Base-by-base conservation (phyloP, 1,139 yeast species). In the Tardiomyces blankii region DNA sequence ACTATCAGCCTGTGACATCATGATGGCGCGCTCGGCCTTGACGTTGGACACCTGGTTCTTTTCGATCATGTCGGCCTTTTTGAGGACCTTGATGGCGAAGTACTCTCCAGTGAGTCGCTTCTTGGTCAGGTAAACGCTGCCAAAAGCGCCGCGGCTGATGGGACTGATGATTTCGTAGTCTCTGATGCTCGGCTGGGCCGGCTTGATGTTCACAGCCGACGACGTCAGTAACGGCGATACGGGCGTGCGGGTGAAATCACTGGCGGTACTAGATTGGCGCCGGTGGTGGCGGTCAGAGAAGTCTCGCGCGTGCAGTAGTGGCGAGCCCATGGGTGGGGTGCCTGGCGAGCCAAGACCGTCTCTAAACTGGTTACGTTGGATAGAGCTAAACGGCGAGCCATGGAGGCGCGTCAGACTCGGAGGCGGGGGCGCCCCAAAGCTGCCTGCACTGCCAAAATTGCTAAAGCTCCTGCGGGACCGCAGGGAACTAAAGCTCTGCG, bases 101-200 rank as follows among this genome's bases (percentile, higher is more conserved):
- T 88, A 85, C 52, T 93, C 98, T 2, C 97, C 96, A 0, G 97
- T 91, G 13, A 83, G 64, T 55, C 79, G 82, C 55, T 93, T 75
- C 52, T 82, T 78, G 0, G 96, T 91, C 16, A 93, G 69, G 60
- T 81, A 91, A 1, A 93, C 99, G 39, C 95, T 83, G 0, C 98
- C 98, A 70, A 89, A 93, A 0, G 99, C 98, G 30, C 99, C 99
- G 60, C 87, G 86, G 60, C 96, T 85, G 45, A 93, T 88, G 0
- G 98, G 96, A 59, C 88, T 88, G 48, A 93, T 70, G 33, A 91
- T 79, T 55, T 87, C 96, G 61, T 88, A 93, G 63, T 93, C 98
- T 51, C 76, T 77, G 27, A 89, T 88, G 1, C 87, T 81, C 0
- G 94, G 91, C 2, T 73, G 68, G 0, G 67, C 54, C 0, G 69